Evolutionary conservation across 148 eudicot species (phyloP).

Genomic region (Arbutus unedo): DNA sequence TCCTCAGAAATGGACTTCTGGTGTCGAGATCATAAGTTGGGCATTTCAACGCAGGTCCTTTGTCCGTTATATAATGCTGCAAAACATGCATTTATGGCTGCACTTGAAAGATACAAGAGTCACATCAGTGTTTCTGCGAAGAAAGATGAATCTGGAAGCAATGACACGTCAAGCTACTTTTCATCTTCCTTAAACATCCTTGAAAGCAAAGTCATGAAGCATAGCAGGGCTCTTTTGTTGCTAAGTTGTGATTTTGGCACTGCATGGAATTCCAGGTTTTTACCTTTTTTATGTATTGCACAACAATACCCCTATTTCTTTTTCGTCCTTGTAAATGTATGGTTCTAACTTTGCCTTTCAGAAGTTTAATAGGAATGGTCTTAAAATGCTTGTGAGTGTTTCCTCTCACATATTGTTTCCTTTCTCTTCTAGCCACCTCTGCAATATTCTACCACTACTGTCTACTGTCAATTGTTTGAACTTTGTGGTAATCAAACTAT

Average conservation of each 20-base stretch:
- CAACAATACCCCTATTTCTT: background rate
- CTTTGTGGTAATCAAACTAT: background rate
- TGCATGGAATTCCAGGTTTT: slow-evolving; percentile 88
- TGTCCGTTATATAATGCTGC: slow-evolving; percentile 64
- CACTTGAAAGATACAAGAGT: slow-evolving; percentile 40
- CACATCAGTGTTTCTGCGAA: slow-evolving; percentile 7
- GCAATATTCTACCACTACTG: background rate
- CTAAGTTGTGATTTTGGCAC: slow-evolving; percentile 85
- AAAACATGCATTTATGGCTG: slow-evolving; percentile 54
- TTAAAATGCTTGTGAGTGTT: background rate
- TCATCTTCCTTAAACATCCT: slow-evolving; percentile 18
- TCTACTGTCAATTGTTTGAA: background rate
- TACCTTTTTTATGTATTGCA: background rate
- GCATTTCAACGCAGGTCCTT: slow-evolving; percentile 63
- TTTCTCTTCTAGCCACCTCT: background rate
- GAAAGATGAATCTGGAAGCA: slow-evolving; percentile 17
- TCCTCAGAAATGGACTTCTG: slow-evolving; percentile 44
- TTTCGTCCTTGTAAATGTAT: background rate
- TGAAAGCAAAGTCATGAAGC: slow-evolving; percentile 68
- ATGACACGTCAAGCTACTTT: slow-evolving; percentile 15
- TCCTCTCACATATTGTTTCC: background rate
- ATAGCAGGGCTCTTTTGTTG: slow-evolving; percentile 74
- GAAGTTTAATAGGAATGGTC: background rate
- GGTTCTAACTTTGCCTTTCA: background rate
- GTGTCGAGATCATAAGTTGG: slow-evolving; percentile 78